Evolutionary conservation across 1,284 basidiomycete species (phyloP).

Genomic region (Rhodotorula glutinis): DNA sequence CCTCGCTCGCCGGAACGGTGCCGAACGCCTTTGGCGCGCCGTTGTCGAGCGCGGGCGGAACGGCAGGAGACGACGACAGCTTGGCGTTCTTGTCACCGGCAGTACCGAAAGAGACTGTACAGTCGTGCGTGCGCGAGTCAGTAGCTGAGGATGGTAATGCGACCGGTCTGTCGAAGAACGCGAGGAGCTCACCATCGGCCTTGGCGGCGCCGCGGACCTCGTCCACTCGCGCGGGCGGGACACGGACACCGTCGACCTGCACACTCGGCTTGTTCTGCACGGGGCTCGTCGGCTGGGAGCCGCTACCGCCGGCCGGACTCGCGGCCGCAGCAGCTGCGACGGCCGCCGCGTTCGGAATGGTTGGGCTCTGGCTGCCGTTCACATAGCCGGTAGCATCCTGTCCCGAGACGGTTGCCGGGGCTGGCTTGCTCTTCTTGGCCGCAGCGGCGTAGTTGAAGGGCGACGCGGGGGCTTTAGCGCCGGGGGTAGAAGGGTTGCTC

Average conservation of each 20-base stretch:
- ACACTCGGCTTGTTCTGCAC: slow-evolving; percentile 29
- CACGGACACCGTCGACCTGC: slow-evolving; percentile 34
- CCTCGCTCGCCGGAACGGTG: slow-evolving; percentile 27
- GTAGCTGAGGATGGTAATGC: background rate
- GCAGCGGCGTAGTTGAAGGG: slow-evolving; percentile 40
- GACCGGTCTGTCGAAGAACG: background rate
- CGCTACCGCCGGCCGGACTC: background rate
- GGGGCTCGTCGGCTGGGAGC: slow-evolving; percentile 20
- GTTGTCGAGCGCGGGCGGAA: slow-evolving; percentile 45
- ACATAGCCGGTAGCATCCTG: slow-evolving; percentile 36
- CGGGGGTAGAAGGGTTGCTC: slow-evolving; percentile 25
- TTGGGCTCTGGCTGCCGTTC: slow-evolving; percentile 17
- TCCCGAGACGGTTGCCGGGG: slow-evolving; percentile 38
- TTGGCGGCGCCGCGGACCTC: slow-evolving; percentile 30
- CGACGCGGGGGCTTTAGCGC: slow-evolving; percentile 18
- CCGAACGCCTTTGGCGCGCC: slow-evolving; percentile 48
- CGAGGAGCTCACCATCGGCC: slow-evolving; percentile 21
- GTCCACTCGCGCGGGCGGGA: slow-evolving; percentile 28
- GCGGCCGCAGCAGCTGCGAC: slow-evolving; percentile 28
- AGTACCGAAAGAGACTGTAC: slow-evolving; percentile 49
- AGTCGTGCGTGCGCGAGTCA: slow-evolving; percentile 7
- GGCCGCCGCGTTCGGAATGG: slow-evolving; percentile 19
- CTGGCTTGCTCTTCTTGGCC: slow-evolving; percentile 39
- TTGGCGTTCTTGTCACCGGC: slow-evolving; percentile 49
- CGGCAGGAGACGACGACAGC: slow-evolving; percentile 50